A percentile compares a stretch with the other conserved stretches of the same genome.
phyloP scores from a whole-genome alignment of 2,329 filamentous ascomycete species.

The Chaetomiaceae sp. region DNA sequence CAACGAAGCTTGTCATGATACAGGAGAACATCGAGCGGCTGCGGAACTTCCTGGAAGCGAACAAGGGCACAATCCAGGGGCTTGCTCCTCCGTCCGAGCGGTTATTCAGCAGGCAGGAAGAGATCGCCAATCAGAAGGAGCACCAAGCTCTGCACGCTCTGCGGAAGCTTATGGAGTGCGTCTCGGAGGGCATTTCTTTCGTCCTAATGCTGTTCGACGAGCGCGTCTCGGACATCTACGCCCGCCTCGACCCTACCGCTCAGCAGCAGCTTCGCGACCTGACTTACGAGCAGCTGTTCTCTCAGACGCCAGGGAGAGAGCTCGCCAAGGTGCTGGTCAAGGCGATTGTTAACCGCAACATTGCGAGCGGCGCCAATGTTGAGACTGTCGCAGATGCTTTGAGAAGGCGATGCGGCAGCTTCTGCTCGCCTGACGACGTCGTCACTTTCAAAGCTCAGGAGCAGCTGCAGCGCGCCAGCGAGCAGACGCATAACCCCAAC shows the following conservation, averaged over 20 bases:
- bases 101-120: conserved; percentile 78
- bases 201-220: conserved; percentile 94
- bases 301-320: conserved; percentile 72
- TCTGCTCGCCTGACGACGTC: conserved; percentile 96
- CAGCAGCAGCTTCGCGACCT: conserved; percentile 68
- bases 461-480: conserved; percentile 80
- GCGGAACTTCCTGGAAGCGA: conserved; percentile 77
- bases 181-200: conserved; percentile 95
- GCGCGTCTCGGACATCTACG: conserved; percentile 80
- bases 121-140: conserved; percentile 87
- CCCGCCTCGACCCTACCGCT: conserved; percentile 65
- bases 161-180: conserved; percentile 78
- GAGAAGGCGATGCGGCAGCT: conserved; percentile 86
- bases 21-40: conserved; percentile 78
- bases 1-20: conserved; percentile 66
- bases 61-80: conserved; percentile 88
- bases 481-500: conserved; percentile 71
- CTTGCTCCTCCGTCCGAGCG: conserved; percentile 83
- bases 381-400: conserved; percentile 96
- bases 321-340: conserved; percentile 93
- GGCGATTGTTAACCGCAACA: conserved; percentile 96
- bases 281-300: conserved; percentile 86
- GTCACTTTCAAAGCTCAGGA: conserved; percentile 98
- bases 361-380: conserved; percentile 92
- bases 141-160: conserved; percentile 88